Evolutionary conservation across 306 rosid genomes (phyloP), one percentile per base, ranked within the genome.

Genomic region (Lablab purpureus): DNA sequence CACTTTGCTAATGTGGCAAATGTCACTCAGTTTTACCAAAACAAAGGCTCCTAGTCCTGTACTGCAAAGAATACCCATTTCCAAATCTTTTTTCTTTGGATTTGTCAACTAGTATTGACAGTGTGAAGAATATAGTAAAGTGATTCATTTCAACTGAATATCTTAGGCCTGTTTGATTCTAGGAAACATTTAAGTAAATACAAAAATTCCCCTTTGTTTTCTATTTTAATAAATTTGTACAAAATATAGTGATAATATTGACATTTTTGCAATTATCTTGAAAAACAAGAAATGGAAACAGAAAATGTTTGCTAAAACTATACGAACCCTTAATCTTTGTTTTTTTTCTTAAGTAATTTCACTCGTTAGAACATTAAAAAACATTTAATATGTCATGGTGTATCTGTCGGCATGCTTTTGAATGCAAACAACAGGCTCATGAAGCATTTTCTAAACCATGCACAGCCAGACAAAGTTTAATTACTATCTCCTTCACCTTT

Each of bases 381-480:
- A 34, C 60, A n/a, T 37, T n/a, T 60, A 58, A 13, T 54, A 13
- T 60, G 14, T 36, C 60, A 5, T 9, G 41, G 19, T 63, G n/a
- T n/a, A 30, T 71, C 19, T 27, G 19, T 36, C 15, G 22, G n/a
- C 71, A 71, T 19, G 76, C 30, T 49, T 70, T 82, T 63, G 69
- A 63, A 43, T 68, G 17, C 51, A 13, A 56, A 40, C 67, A 65
- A n/a, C 28, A 4, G 30, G 67, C 67, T 50, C 32, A 11, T 21
- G 14, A 21, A 22, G 15, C 63, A 55, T 2, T 67, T 52, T 50
- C 51, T 19, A 34, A 18, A 32, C 60, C 50, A 18, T 46, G 37
- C 21, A n/a, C 58, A 67, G 25, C 32, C 21, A 0, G 40, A 45
- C 40, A 21, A 19, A 25, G 34, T 67, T 32, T 78, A 56, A 78